Base-by-base conservation (phyloP, 2,329 filamentous ascomycete genomes). In the Daldinia sp. region DNA sequence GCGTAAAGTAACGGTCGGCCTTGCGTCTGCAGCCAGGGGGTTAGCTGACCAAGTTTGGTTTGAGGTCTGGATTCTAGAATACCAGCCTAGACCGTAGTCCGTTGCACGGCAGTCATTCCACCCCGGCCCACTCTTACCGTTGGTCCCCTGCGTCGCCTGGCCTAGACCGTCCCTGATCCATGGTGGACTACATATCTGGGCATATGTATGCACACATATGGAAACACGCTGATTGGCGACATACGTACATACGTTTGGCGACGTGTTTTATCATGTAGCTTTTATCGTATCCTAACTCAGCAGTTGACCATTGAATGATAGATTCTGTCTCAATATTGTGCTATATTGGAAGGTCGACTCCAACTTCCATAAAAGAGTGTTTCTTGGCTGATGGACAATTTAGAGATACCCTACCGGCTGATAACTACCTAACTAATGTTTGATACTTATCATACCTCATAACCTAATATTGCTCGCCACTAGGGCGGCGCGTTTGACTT, bases 101-200 rank as follows among this genome's bases (percentile, higher is more conserved):
- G 71, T 73, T 67, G 51, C 71, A 72, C 69, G 71, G 69, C 64
- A 69, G 71, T 68, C 63, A 61, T 67, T 65, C 63, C 53, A 70
- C 61, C 63, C 30, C 42, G 63, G 59, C 35, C 66, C 68, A 69
- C 61, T 65, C 65, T 67, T 69, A 63, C 59, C 55, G 65, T 59
- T 53, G 30, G 9, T n/a, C 63, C 70, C 70, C 70, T 71, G 68
- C 65, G 69, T 56, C 67, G 71, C 63, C 71, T 56, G 65, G 71
- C 61, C 71, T 73, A 71, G 71, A 73, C 59, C 66, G 33, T 54
- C 33, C 30, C 33, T 10, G 51, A 54, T 56, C 65, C 68, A 61
- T 57, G 42, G 53, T 42, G 48, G 51, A 60, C 30, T 54, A 39
- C 4, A 30, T 53, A 59, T 42, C 55, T 28, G 23, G 46, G 56